Percentiles rank a stretch among this genome's conserved stretches.
These are phyloP conservation scores for Aspergillus sclerotialis DNA, from an alignment of 2,329 filamentous ascomycete species.

Conservation along the genomic window DNA sequence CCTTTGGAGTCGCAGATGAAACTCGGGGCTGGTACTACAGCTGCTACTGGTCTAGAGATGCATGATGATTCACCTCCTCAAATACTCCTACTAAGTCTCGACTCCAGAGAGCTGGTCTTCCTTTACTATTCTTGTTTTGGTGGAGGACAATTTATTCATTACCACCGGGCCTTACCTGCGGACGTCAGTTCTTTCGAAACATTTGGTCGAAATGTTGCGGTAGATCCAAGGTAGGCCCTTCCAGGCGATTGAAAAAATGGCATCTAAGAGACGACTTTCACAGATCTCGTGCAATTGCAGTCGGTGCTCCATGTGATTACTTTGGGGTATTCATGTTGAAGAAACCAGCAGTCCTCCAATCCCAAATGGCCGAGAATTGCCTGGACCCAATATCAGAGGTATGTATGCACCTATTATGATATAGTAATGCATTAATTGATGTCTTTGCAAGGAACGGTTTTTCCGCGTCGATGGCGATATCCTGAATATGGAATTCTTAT, in stretches of 20 bases:
- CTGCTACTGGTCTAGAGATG: conserved; percentile 4
- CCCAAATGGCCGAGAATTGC: conserved; percentile 42
- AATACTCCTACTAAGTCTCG: conserved; percentile 68
- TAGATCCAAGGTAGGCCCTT: conserved; percentile 63
- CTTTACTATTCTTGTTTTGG: conserved; percentile 54
- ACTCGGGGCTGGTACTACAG: conserved; percentile 9
- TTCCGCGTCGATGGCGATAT: conserved; percentile 63
- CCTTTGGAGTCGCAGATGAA: conserved; percentile 27
- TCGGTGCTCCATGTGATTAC: conserved; percentile 62
- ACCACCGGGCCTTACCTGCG: conserved; percentile 53
- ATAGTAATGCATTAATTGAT: no score
- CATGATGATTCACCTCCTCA: conserved; percentile 60
- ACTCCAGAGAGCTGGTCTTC: conserved; percentile 67
- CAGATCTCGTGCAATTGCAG: conserved; percentile 53
- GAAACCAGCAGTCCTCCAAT: conserved; percentile 45
- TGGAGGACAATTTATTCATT: conserved; percentile 54
- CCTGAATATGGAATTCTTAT: conserved; percentile 78
- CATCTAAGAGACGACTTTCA: conserved; percentile 6
- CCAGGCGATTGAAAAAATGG: not conserved
- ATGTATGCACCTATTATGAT: conserved; percentile 15
- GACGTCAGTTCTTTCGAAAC: conserved; percentile 47
- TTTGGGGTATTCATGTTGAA: conserved; percentile 68
- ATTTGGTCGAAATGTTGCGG: conserved; percentile 60
- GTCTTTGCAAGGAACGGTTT: conserved; percentile 35
- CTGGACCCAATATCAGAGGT: conserved; percentile 56